Base-by-base conservation (phyloP, 768 basidiomycete species). In the Aureoboletus auriporus region DNA sequence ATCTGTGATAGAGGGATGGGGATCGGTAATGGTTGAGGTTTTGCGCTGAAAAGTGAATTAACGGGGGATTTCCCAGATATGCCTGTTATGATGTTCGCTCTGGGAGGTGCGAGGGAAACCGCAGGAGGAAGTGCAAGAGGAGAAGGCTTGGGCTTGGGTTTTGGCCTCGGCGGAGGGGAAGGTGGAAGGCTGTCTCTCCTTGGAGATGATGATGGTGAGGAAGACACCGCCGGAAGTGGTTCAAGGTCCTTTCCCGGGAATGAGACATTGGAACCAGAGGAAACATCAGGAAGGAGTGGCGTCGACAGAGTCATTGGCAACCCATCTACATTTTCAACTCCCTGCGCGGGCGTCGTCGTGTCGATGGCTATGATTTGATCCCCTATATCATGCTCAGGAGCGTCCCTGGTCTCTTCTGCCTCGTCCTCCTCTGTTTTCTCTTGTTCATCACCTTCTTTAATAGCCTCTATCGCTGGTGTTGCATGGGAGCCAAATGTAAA, bases 1-100 rank as follows among this genome's bases (percentile, higher is more conserved):
- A 64, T 64, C 46, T 65, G 63, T 13, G 61, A 58, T 8, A 27
- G 56, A 42, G 63, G 48, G 28, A 64, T 64, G 12, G 63, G 63
- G 2, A 64, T 50, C 0, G 63, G 63, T 33, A 64, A 27, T 17
- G 63, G 63, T 23, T 54, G 61, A 0, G 63, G 63, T 41, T 55
- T 58, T 29, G 40, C 37, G n/a, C 54, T 47, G n/a, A 64, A 52
- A 26, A 65, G 55, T 7, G 58, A 12, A 28, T 58, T 58, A 39
- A 65, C 52, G 2, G 61, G 63, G 0, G 63, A 56, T 42, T 9
- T 63, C 20, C 54, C 56, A 17, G 55, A 65, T 37, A 56, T 39
- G 10, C 61, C 58, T 9, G 58, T 42, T 38, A 63, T 56, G 10
- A 60, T 30, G 33, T 46, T 58, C 42, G 17, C 48, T 44, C 48